Evolutionary conservation across 495 filamentous ascomycete species (phyloP).

Genomic region (Penicillium manginii): DNA sequence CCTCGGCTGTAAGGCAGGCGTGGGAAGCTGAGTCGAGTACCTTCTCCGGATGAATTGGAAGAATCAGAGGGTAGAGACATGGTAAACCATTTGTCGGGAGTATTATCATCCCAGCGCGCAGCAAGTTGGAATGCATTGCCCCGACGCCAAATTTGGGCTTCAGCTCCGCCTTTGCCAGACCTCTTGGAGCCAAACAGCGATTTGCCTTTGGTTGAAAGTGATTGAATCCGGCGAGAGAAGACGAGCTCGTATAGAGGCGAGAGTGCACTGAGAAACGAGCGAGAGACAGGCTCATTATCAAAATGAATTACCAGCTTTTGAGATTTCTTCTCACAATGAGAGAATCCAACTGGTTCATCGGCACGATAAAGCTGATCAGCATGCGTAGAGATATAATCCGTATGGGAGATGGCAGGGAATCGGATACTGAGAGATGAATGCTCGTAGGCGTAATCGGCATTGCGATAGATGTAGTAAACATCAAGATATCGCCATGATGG

Average conservation of each 20-base stretch:
- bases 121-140: conserved; percentile 30
- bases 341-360: conserved; percentile 34
- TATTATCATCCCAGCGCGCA: conserved; percentile 37
- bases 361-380: conserved; percentile 39
- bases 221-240: conserved; percentile 37
- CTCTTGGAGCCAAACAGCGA: conserved; percentile 28
- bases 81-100: conserved; percentile 42
- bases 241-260: conserved; percentile 35
- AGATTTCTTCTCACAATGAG: conserved; percentile 40
- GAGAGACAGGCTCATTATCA: conserved; percentile 24
- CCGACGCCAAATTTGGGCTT: conserved; percentile 42
- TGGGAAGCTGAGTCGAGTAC: conserved; percentile 29
- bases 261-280: conserved; percentile 39
- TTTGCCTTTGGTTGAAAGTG: conserved; percentile 35
- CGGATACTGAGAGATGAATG: conserved; percentile 29
- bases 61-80: conserved; percentile 20
- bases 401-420: conserved; percentile 35
- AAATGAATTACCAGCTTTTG: conserved; percentile 30
- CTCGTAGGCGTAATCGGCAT: conserved; percentile 39
- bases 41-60: conserved; percentile 25
- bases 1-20: conserved; percentile 30
- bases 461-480: conserved; percentile 39
- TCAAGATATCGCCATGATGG: conserved; percentile 36
- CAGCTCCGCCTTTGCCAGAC: conserved; percentile 36
- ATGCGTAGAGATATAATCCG: conserved; percentile 45